Evolutionary conservation across 257 asterid genomes (phyloP), one percentile per base, ranked within the genome.

Genomic region (Primulina eburnea): DNA sequence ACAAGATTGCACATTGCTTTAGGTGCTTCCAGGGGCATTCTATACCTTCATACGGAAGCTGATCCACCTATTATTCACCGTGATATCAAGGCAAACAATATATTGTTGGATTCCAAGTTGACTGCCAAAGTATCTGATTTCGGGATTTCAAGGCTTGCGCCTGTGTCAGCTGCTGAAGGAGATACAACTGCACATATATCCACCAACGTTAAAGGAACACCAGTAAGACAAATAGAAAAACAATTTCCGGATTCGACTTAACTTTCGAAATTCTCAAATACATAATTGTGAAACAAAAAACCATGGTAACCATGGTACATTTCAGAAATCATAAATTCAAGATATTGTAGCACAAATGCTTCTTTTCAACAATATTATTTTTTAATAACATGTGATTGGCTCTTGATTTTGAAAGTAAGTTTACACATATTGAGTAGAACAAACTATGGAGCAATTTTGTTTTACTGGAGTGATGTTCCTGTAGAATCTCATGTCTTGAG

Each of bases 1-100:
- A 86, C 86, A 60, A 86, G 96, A 75, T 66, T 92, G 82, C 86
- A 77, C 21, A 80, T 92, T 26, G 95, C 95, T 7, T 52, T 89
- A 62, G 94, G 87, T 60, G 85, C 98, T 63, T 82, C 98, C 4
- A 89, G 90, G 76, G 95, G 96, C 69, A 80, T 92, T 73, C 89
- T 89, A n/a, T 87, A 92, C 84, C 98, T 92, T 70, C 98, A 92
- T 57, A 85, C 96, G 0, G 96, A 92, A 86, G 98, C 95, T 21
- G 70, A 92, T 70, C 96, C 95, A 20, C 98, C 98, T 1, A 87
- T 92, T 73, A 86, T 89, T 72, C 96, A 92, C 71, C 90, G 97
- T 24, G 97, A 91, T 73, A 82, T 91, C 71, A 91, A 91, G 78
- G 93, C 97, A 60, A 92, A 86, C 52, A 92, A 92, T 80, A 92